Evolutionary conservation across 768 basidiomycete species (phyloP), one percentile per base, ranked within the genome.

Genomic region (Phanerochaete sordida): DNA sequence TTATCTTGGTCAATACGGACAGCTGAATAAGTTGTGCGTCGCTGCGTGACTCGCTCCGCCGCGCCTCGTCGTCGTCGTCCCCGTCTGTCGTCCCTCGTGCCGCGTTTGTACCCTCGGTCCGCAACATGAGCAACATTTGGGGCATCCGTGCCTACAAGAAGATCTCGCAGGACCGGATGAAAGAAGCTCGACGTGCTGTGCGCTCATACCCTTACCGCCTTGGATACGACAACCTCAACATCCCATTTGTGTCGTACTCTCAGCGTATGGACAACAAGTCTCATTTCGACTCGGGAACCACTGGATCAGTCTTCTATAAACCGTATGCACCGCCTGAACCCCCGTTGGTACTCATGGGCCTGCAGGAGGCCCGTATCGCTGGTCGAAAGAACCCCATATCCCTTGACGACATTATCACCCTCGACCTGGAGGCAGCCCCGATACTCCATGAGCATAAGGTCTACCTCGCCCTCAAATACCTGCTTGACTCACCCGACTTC

Each of bases 261-360:
- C 77, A 79, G 48, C 62, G 71, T 0, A 31, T 79, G 1, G 68
- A 77, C 53, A 77, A 78, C 26, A 66, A 74, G 48, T 60, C 60
- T 3, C 62, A 74, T 16, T 75, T 79, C 59, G 73, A 70, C 16
- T 73, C 49, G 64, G 77, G 77, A 0, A 75, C 71, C 0, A 73
- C 72, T 0, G 75, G 69, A 0, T 75, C 75, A 1, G 52, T 64
- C 9, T 54, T 58, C 35, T 27, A 58, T 24, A 31, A 26, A 49
- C 57, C 57, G 39, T 23, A 24, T 55, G 57, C 63, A 6, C 8
- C 6, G 26, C 44, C 56, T 9, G 43, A 50, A 1, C 44, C 23
- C 3, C 62, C 62, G 21, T 2, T 21, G 4, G 1, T 7, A 26
- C 2, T 4, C 4, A 19, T 19, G 39, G 8, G 19, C 4, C 39